A percentile compares a stretch with the other conserved stretches of the same genome.
These are phyloP conservation scores for Fraxinus paxiana DNA, from an alignment of 305 asterid genomes.

Conservation along the genomic window DNA sequence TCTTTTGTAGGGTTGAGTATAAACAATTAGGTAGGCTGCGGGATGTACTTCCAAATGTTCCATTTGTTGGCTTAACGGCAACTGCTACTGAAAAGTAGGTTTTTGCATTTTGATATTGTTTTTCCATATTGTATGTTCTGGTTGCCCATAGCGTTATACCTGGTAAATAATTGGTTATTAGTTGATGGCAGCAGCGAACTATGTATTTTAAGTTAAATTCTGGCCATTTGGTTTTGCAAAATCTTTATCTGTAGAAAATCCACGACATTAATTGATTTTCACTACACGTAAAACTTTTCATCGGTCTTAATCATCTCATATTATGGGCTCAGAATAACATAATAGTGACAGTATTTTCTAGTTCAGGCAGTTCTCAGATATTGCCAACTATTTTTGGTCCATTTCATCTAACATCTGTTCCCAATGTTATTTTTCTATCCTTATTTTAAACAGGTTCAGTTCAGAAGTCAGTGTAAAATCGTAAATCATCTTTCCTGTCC, in stretches of 20 bases:
- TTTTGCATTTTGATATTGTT: constrained; percentile 17
- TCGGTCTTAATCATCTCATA: not conserved
- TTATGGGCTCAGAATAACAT: not conserved
- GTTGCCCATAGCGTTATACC: constrained; percentile 1
- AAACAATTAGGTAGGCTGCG: constrained; percentile 78
- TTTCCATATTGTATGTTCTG: not conserved
- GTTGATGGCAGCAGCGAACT: not conserved
- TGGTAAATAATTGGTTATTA: constrained; percentile 4
- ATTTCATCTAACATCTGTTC: constrained; percentile 10
- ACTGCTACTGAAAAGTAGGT: constrained; percentile 93
- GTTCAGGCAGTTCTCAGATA: not conserved
- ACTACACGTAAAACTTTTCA: not conserved
- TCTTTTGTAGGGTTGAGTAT: constrained; percentile 70
- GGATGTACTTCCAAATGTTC: constrained; percentile 59
- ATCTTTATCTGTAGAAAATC: not conserved
- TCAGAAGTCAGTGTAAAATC: not conserved
- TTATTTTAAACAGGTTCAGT: not conserved
- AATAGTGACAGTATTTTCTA: not conserved
- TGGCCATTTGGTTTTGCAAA: not conserved
- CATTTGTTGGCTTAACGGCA: constrained; percentile 88
- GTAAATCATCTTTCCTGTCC: not conserved
- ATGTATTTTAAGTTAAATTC: constrained; percentile 3
- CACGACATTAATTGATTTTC: not conserved
- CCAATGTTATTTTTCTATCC: constrained; percentile 2
- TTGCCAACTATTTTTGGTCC: not conserved